A percentile compares a stretch with the other conserved stretches of the same genome.
Conservation (phyloP, 306 rosid genomes). For the Fagus sylvatica region DNA sequence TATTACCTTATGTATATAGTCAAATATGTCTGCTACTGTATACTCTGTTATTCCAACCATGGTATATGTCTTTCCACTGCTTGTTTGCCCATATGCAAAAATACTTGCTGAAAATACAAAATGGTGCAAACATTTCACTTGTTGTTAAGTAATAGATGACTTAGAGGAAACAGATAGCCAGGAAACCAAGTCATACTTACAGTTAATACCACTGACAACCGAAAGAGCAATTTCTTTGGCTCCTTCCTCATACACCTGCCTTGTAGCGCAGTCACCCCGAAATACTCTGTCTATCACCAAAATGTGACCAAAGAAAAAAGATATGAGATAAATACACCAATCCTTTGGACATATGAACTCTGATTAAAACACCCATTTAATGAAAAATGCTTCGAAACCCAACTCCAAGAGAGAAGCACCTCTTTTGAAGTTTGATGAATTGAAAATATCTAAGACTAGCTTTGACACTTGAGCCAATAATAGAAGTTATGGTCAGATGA, state of each 20-base stretch:
- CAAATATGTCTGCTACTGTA: conserved; percentile 89
- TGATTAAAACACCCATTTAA: neutral
- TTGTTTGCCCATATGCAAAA: conserved; percentile 98
- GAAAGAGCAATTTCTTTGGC: conserved; percentile 88
- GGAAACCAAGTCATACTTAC: conserved; percentile 49
- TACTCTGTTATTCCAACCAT: conserved; percentile 93
- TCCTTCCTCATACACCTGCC: conserved; percentile 90
- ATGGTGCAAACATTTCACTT: conserved; percentile 14
- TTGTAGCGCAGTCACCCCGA: conserved; percentile 81
- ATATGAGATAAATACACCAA: neutral
- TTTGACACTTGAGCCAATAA: neutral
- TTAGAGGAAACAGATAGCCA: conserved; percentile 31
- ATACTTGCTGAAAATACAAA: conserved; percentile 71
- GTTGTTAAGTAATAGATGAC: conserved; percentile 14
- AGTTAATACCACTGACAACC: conserved; percentile 86
- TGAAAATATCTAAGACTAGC: conserved; percentile 4
- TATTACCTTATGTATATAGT: conserved; percentile 74
- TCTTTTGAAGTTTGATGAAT: neutral
- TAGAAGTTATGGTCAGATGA: neutral
- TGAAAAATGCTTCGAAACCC: neutral
- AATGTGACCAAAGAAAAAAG: conserved; percentile 14
- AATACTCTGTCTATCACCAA: conserved; percentile 78
- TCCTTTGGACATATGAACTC: neutral
- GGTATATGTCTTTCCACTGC: conserved; percentile 99
- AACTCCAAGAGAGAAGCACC: neutral